Evolutionary conservation across 352 stramenopile genomes (phyloP), one percentile per base, ranked within the genome.

Genomic region (Phytophthora tubulina): DNA sequence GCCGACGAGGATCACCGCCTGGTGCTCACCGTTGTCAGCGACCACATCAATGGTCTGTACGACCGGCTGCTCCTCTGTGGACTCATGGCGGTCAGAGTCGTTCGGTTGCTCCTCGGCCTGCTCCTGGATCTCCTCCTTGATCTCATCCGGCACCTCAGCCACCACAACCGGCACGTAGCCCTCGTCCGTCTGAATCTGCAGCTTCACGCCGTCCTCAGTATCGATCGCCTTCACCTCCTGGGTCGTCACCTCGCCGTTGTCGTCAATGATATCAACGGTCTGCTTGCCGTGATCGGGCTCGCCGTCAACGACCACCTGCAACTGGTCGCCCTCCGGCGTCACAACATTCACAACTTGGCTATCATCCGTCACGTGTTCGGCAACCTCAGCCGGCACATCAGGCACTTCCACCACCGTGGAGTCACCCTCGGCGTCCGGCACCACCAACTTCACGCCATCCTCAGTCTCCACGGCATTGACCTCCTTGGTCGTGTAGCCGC

Each of bases 351-450:
- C 41, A 30, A 68, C 61, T 39, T 68, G 39, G 6, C 8, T 44
- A n/a, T 67, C 45, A 30, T 67, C 60, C 3, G 21, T 50, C 27
- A 17, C 42, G 6, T 30, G 21, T 14, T 56, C 27, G 21, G 45
- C 57, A 75, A 81, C 76, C 27, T 53, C 72, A 10, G 41, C 13
- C 14, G 63, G 57, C 31, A 53, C 27, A 52, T 70, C 30, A 42
- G 49, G 48, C 30, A 57, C 45, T 14, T 44, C 15, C 59, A 70
- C 56, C 4, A 48, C 15, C 9, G 49, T 56, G 14, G 33, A 27
- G 44, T 9, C 44, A 3, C 52, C 49, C 15, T 68, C 50, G 13
- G 14, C 38, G 1, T 68, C 60, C 15, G 60, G 48, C 5, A 68
- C 32, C 48, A 31, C 49, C 27, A 68, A n/a, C 39, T 49, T 61